Conservation (phyloP, 2,329 filamentous ascomycete genomes). For the Podosphaera xanthii region DNA sequence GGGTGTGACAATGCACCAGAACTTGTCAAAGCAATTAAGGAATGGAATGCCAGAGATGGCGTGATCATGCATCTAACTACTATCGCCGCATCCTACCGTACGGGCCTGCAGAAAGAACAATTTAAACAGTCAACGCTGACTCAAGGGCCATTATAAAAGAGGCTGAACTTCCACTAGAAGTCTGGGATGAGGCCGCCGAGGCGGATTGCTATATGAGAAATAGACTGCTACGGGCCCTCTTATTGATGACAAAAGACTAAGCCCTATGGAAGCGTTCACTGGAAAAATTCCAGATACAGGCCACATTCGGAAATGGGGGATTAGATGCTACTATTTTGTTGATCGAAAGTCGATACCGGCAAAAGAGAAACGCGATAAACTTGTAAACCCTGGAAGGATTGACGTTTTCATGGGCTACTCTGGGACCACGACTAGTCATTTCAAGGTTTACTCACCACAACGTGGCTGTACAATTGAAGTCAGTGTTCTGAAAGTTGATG, state of each 20-base stretch:
- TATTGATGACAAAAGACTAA: background rate
- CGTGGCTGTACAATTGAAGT: too few species aligned
- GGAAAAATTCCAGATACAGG: background rate
- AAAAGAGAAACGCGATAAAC: background rate
- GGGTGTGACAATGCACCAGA: background rate
- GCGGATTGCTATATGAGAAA: background rate
- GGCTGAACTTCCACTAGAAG: background rate
- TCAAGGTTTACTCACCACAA: too few species aligned
- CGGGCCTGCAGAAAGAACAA: background rate
- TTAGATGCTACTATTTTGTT: background rate
- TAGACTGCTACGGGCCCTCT: background rate
- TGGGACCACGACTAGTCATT: too few species aligned
- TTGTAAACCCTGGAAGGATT: background rate
- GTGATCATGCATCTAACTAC: background rate
- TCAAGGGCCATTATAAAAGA: background rate
- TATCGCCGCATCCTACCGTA: background rate
- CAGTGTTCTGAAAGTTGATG: too few species aligned
- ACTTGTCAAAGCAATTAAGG: background rate
- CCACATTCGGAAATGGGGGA: background rate
- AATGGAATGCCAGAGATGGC: background rate
- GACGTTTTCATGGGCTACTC: too few species aligned
- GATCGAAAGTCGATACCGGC: too few species aligned
- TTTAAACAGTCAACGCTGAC: background rate
- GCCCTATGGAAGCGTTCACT: background rate
- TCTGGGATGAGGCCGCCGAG: background rate